Evolutionary conservation across 164 flowering plant species (phyloP).

Genomic region (Cinnamomum chago): DNA sequence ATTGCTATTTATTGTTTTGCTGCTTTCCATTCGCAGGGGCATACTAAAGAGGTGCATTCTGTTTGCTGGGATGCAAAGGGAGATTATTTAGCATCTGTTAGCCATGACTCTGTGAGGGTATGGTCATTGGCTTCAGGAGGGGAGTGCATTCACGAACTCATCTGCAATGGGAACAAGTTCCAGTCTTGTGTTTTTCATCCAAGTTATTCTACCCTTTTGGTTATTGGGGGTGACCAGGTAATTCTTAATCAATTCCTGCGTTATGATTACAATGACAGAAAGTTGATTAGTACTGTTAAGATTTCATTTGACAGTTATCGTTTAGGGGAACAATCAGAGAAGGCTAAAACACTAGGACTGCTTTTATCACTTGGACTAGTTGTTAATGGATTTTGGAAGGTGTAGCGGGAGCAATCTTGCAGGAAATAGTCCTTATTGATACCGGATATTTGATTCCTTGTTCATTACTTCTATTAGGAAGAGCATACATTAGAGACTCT

Average conservation of each 20-base stretch:
- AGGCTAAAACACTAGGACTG: background rate
- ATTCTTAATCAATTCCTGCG: background rate
- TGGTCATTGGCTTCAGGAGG: conserved; percentile 61
- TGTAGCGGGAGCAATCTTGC: background rate
- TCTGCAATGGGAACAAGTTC: conserved; percentile 66
- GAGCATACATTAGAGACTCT: background rate
- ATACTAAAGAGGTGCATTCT: conserved; percentile 53
- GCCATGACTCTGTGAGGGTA: conserved; percentile 68
- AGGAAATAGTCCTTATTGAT: background rate
- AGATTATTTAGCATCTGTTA: conserved; percentile 77
- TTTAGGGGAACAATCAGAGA: background rate
- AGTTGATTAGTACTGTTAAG: background rate
- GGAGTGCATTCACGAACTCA: conserved; percentile 72
- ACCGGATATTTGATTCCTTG: too few relatives aligned
- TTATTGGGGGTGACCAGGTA: conserved; percentile 85
- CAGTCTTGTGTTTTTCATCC: conserved; percentile 93
- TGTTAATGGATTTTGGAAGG: background rate
- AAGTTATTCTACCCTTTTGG: conserved; percentile 62
- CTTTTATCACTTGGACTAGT: background rate
- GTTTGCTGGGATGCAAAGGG: conserved; percentile 92
- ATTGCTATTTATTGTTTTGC: too few relatives aligned
- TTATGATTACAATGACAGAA: background rate
- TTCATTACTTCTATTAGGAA: background rate
- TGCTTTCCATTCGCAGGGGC: conserved; percentile 44
- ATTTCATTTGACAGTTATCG: background rate